phyloP scores from a whole-genome alignment of 148 eudicot species.

The Pharnaceum exiguum region DNA sequence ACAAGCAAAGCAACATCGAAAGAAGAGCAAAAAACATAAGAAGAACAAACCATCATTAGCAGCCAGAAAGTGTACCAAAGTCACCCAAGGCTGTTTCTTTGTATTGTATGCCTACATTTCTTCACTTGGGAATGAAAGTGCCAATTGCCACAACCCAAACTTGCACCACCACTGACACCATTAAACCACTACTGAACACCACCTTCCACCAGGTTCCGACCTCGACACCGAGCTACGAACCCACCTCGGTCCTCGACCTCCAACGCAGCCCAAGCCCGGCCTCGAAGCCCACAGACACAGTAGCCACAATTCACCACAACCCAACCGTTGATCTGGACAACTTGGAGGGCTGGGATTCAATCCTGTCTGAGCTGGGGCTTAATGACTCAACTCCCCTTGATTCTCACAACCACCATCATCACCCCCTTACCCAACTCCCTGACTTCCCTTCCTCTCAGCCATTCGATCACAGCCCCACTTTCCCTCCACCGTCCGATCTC shows the following conservation, averaged over 20 bases:
- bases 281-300: not conserved
- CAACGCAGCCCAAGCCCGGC: conserved; percentile 61
- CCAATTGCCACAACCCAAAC: conserved; percentile 38
- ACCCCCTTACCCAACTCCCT: conserved; percentile 31
- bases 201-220: conserved; percentile 1
- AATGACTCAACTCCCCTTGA: conserved; percentile 58
- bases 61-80: not conserved
- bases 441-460: conserved; percentile 39
- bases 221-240: conserved; percentile 49
- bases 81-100: too few species aligned
- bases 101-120: not conserved
- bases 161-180: conserved; percentile 6
- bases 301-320: conserved; percentile 6
- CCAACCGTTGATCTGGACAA: conserved; percentile 50
- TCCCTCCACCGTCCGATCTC: conserved; percentile 36
- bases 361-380: conserved; percentile 72
- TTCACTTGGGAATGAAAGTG: conserved; percentile 55
- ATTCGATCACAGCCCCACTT: conserved; percentile 26
- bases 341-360: conserved; percentile 81
- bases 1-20: too few species aligned
- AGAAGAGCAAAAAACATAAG: not conserved
- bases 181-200: conserved; percentile 24
- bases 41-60: conserved; percentile 7
- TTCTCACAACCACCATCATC: conserved; percentile 22
- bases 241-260: conserved; percentile 82